A percentile compares a stretch with the other conserved stretches of the same genome.
Conservation (phyloP, 495 filamentous ascomycete species). For the Talaromyces nanjingensis region DNA sequence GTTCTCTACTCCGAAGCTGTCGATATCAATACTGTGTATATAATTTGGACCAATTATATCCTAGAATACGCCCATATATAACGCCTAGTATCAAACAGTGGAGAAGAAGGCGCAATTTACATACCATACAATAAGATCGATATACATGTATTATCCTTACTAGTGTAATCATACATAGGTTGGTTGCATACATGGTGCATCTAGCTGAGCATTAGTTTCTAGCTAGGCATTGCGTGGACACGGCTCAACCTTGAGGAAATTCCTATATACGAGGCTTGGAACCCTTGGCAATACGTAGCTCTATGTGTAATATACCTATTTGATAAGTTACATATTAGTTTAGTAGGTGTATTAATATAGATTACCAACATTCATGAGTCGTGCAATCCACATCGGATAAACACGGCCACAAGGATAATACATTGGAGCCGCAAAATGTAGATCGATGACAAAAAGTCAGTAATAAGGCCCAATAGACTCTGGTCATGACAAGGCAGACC, state of each 20-base stretch:
- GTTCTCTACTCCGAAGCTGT: not conserved
- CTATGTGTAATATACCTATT: no score
- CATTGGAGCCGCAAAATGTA: no score
- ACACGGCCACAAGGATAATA: no score
- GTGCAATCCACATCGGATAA: no score
- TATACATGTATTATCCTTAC: not conserved
- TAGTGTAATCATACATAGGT: not conserved
- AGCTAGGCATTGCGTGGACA: not conserved
- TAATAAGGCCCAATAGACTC: not conserved
- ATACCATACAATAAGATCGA: no score
- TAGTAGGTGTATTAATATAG: no score
- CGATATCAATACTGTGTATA: not conserved
- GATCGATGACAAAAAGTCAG: no score
- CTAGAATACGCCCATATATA: not conserved
- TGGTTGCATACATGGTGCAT: not conserved
- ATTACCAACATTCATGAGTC: no score
- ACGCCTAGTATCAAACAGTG: not conserved
- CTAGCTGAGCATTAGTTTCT: not conserved
- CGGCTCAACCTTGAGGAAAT: not conserved
- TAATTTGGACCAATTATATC: not conserved
- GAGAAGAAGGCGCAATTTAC: no score
- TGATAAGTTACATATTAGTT: no score
- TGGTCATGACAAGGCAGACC: not conserved
- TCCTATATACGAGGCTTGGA: no score
- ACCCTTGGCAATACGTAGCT: no score